Base-by-base conservation (phyloP, 768 basidiomycete species). In the Termitomyces sp. region DNA sequence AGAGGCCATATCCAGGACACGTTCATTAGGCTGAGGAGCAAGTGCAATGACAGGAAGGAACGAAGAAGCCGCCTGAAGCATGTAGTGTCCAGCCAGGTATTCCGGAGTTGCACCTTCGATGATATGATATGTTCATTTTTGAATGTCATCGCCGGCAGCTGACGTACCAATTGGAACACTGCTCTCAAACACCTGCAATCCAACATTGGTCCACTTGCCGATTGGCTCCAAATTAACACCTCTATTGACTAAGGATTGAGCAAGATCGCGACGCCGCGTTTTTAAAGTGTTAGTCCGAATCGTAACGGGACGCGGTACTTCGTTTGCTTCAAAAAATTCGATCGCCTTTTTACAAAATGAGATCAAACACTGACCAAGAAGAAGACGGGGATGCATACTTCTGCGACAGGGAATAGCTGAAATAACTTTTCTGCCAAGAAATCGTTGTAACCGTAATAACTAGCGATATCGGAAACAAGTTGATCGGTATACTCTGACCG, bases 11-110 rank as follows among this genome's bases (percentile, higher is more conserved):
- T 99, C 97, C 56, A 99, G 81, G 11, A 98, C 84, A 11, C 95
- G 89, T 67, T 98, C 97, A 58, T 91, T 83, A 2, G 94, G 93
- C 66, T 95, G 89, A 5, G 97, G 97, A 25, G 84, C 78, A 39
- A 99, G 87, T 3, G 97, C 93, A 61, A 98, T 95, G 66, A 98
- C 97, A 53, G 97, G 97, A n/a, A 99, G 82, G 80, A 99, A 98
- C 0, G 97, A 98, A 5, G 94, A 96, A 11, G 97, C 97, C 6
- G 97, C 93, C 77, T 99, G 97, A 25, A 98, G 89, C 92, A 99
- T 98, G 73, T 99, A 99, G 69, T 99, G 95, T 2, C 97, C 97
- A 0, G 97, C 94, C 39, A 99, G 84, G 72, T 99, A 99, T 74
- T 99, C 97, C 11, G 97, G 97, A 2, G 97, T 98, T 6, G 97